A percentile compares a stretch with the other conserved stretches of the same genome.
Evolutionary conservation across 257 asterid genomes (phyloP).

Genomic region (Leptodermis oblonga): DNA sequence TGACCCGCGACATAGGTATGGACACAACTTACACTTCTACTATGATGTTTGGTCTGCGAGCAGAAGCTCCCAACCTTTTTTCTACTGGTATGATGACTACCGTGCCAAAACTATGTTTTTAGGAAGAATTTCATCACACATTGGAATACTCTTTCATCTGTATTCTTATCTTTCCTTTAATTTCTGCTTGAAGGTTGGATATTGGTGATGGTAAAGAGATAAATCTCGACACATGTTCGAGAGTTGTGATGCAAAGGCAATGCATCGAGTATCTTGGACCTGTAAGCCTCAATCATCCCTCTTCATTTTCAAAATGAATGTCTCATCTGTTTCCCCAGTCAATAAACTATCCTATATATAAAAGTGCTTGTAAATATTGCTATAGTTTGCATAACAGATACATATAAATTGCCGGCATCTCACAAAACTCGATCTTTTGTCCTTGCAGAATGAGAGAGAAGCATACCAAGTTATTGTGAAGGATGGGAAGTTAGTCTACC

Average conservation of each 20-base stretch:
- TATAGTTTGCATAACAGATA: background rate
- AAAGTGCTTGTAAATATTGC: background rate
- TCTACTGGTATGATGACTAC: slow-evolving; percentile 52
- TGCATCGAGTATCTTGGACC: slow-evolving; percentile 69
- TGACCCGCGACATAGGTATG: slow-evolving; percentile 81
- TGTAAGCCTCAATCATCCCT: slow-evolving; percentile 34
- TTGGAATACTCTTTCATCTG: background rate
- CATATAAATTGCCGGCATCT: background rate
- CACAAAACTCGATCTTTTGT: background rate
- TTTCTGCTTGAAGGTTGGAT: slow-evolving; percentile 52
- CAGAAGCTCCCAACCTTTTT: slow-evolving; percentile 68
- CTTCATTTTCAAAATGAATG: background rate
- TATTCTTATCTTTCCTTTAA: slow-evolving; percentile 7
- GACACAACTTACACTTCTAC: slow-evolving; percentile 65
- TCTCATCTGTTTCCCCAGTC: background rate
- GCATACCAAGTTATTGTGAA: slow-evolving; percentile 47
- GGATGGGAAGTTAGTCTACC: slow-evolving; percentile 48
- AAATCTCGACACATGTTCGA: slow-evolving; percentile 43
- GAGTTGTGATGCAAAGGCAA: slow-evolving; percentile 48
- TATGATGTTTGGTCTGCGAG: slow-evolving; percentile 54
- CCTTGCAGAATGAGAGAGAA: slow-evolving; percentile 53
- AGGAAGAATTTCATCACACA: background rate
- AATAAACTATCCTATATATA: no score
- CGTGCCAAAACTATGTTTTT: background rate
- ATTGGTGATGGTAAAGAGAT: slow-evolving; percentile 70